These are phyloP conservation scores for Leptosphaerulina australis DNA, from an alignment of 2,329 filamentous ascomycete genomes.

Conservation along the genomic window DNA sequence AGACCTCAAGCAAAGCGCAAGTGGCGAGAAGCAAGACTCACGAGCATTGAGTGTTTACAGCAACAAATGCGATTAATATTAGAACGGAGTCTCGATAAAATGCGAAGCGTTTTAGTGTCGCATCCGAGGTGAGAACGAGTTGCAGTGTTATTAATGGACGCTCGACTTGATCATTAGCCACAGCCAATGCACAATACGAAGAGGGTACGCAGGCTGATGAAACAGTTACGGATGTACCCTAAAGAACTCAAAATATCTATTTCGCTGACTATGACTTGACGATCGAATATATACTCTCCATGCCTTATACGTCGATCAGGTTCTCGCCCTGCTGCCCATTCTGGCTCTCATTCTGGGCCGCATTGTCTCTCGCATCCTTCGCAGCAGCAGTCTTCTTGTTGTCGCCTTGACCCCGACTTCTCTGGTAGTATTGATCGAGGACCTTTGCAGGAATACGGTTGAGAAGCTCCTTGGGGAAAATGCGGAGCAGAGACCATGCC, in stretches of 20 bases:
- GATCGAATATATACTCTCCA: not conserved
- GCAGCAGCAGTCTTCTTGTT: conserved; percentile 49
- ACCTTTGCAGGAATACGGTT: conserved; percentile 73
- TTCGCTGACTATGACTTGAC: conserved; percentile 20
- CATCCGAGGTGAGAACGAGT: not conserved
- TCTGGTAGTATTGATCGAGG: conserved; percentile 58
- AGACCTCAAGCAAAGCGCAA: too few species aligned
- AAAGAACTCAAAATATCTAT: conserved; percentile 24
- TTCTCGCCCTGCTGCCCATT: conserved; percentile 43
- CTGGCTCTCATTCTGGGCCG: conserved; percentile 29
- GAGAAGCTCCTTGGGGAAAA: conserved; percentile 97
- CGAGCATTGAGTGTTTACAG: not conserved
- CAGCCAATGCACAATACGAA: not conserved
- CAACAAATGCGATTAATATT: not conserved
- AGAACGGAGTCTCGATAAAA: not conserved
- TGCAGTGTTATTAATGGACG: not conserved
- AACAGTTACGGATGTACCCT: conserved; percentile 31
- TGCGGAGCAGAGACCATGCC: conserved; percentile 93
- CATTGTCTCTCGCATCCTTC: conserved; percentile 53
- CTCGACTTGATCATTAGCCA: not conserved
- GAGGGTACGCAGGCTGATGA: not conserved
- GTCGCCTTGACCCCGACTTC: conserved; percentile 49
- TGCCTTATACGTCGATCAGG: conserved; percentile 46
- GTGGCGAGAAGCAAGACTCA: not conserved
- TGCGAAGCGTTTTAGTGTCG: not conserved